Percentiles rank a stretch among this genome's conserved stretches.
Conservation (phyloP, 176 grass and related monocot species). For the Thinopyrum elongatum region DNA sequence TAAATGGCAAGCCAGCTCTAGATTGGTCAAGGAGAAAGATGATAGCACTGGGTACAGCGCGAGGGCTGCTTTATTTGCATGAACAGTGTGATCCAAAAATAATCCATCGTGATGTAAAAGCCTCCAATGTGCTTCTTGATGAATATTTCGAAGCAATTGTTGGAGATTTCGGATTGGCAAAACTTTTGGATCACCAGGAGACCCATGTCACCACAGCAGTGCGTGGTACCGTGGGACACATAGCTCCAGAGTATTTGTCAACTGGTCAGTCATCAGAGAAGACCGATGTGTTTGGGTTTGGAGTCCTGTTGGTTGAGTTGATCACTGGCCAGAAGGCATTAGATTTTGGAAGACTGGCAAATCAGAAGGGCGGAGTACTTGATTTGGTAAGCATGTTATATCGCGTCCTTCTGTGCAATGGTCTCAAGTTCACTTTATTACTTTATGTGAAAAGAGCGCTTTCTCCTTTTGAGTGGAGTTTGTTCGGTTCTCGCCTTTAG, state of each 20-base stretch:
- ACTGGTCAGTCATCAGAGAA: constrained; percentile 98
- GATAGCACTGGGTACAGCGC: constrained; percentile 87
- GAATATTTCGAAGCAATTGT: constrained; percentile 97
- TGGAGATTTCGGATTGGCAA: constrained; percentile 93
- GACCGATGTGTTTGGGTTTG: constrained; percentile 98
- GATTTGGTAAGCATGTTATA: constrained; percentile 68
- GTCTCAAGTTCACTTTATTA: not conserved
- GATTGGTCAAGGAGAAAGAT: constrained; percentile 90
- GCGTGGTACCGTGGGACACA: constrained; percentile 90
- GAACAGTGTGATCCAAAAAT: constrained; percentile 99
- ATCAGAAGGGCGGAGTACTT: constrained; percentile 84
- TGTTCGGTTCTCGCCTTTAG: not conserved
- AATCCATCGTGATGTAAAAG: constrained; percentile 97
- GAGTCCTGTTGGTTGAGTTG: constrained; percentile 87
- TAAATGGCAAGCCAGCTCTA: constrained; percentile 82
- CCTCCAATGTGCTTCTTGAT: constrained; percentile 95
- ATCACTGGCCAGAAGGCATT: constrained; percentile 93
- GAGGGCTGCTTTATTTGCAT: constrained; percentile 85
- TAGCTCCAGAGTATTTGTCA: constrained; percentile 94
- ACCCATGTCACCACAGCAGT: constrained; percentile 97
- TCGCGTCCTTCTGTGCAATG: not conserved
- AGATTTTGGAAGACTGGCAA: constrained; percentile 87
- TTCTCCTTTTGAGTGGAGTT: not conserved
- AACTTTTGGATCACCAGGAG: constrained; percentile 88
- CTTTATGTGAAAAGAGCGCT: not conserved